Base-by-base conservation (phyloP, 2,329 filamentous ascomycete species). In the Bipolaris cookei region DNA sequence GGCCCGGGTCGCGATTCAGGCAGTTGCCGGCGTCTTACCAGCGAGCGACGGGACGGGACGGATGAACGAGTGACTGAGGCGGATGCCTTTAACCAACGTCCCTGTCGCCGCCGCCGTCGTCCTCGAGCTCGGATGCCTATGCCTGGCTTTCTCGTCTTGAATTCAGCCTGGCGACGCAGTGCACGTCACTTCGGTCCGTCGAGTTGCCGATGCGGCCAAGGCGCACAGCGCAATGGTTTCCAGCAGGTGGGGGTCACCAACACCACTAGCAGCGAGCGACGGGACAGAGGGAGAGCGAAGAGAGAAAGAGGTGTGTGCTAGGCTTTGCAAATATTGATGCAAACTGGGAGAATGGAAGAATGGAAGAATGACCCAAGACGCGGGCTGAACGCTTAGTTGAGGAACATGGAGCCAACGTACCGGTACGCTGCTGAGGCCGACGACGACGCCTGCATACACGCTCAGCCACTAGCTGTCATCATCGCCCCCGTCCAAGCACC, bases 91-190 rank as follows among this genome's bases (percentile, higher is more conserved):
- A 16, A 57, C 44, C 11, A 53, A 30, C 8, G n/a, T 50, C 44
- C 16, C 42, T 20, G 20, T 54, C 21, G 56, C 28, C 28, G 56
- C 28, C 28, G 25, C 4, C 25, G 25, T 28, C 25, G 28, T 4
- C 28, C 1, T 39, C 54, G 14, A 32, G 7, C n/a, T 28, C 5
- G 18, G n/a, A 35, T 32, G 45, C 32, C 23, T 20, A 14, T 6
- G 8, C n/a, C 16, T 21, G 43, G 30, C 58, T 49, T 54, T 45
- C 46, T 44, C 32, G 13, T 41, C 44, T 49, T 43, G 52, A 56
- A 65, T 61, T 65, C 66, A 68, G 66, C 64, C 67, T 66, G 61
- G 51, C 63, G 58, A 30, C 62, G 58, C 54, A 57, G 18, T 54
- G 61, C 65, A 63, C 58, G 64, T 66, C 59, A 62, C 61, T 61